Evolutionary conservation across 2,329 filamentous ascomycete genomes (phyloP), one percentile per base, ranked within the genome.

Genomic region (Botrytis hyacinthi): DNA sequence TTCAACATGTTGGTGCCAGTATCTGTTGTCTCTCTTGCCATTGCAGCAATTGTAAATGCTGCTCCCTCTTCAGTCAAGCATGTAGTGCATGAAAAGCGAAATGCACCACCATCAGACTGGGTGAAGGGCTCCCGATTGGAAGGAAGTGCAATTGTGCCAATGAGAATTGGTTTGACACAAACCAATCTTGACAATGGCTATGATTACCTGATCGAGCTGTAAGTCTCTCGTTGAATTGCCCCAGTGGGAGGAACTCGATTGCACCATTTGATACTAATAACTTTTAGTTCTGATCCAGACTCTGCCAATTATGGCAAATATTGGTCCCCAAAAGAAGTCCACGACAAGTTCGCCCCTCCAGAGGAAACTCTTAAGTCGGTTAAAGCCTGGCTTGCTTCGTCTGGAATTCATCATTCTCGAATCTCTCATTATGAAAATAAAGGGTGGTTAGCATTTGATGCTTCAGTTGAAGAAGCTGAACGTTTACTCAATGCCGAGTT

Each of bases 161-260:
- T 86, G 76, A 81, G 83, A 20, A 84, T 86, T 74, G 84, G 83
- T 14, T 76, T 86, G 70, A 82, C 81, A 5, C 85, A 86, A 76
- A 80, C 79, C 20, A 85, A 85, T 71, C 76, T 86, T 26, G 81
- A 85, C 14, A 80, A 82, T 20, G 84, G 83, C 9, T 78, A 83
- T 76, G 82, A 84, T 57, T 80, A 80, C 37, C 78, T 85, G 32
- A 83, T 84, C 82, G 83, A 84, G 68, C 74, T 80, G 75, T 77
- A 72, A 62, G 76, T 67, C 40, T 26, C 1, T 29, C 1, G 16
- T 9, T 18, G 42, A 20, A 18, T 44, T 44, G 42, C 42, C 0
- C 42, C 42, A 18, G 42, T 18, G 42, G 16, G 42, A 44, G 42
- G 42, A 44, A 7, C 29, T 35, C 16, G 16, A 62, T 32, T 29